Evolutionary conservation across 1,139 yeast species (phyloP), one percentile per base, ranked within the genome.

Genomic region (Meyerozyma sp.): DNA sequence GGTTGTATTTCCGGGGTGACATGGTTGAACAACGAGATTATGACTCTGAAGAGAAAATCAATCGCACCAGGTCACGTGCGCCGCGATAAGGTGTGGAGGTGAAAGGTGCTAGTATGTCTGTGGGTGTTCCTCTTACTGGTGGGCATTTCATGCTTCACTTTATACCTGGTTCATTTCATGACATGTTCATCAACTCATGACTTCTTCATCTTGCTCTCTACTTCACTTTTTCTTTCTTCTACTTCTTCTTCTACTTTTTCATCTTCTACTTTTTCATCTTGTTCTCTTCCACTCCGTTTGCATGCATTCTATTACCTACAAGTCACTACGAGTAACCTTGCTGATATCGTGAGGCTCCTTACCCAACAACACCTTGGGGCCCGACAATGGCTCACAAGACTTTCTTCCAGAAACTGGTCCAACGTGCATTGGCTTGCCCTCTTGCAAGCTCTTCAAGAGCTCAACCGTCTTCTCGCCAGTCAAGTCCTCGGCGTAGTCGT

Each of bases 401-500:
- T 70, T 74, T 66, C 95, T 79, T 40, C 81, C 83, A 43, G 76
- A 70, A 49, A 81, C 81, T 13, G 94, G 93, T 34, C 96, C 96
- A 25, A 78, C 70, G 46, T 70, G 68, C 48, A 75, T 68, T 49
- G 80, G 79, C 56, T 69, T 68, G 48, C 95, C 95, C 26, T 66
- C 73, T 61, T 81, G 81, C 52, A 87, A 72, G 48, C 76, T 79
- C 54, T 82, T 77, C 61, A 88, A 75, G 44, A 88, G 63, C 44
- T 76, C 74, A 32, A 79, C 73, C 34, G 86, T 80, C 45, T 79
- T 76, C 51, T 83, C 83, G 14, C 83, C 75, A 36, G 93, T 83
- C 67, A 88, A 76, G 65, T 88, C 96, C 68, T 88, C 96, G 57
- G 75, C 83, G 66, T 73, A 88, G 62, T 85, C 91, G 65, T 88